Evolutionary conservation across 2,329 filamentous ascomycete genomes (phyloP).

Genomic region (Lasiodiplodia sp.): DNA sequence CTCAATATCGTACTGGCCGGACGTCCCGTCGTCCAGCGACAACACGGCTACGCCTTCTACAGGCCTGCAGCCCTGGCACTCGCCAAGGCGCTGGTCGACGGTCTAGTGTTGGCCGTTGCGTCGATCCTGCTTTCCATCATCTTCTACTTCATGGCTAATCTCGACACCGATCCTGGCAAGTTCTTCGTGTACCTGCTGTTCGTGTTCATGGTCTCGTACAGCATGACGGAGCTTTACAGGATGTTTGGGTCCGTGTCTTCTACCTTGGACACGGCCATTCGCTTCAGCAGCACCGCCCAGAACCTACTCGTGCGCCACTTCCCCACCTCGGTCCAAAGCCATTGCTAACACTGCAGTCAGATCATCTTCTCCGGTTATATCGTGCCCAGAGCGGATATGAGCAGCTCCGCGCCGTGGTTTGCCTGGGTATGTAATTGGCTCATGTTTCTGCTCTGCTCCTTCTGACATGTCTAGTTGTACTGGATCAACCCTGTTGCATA

Average conservation of each 20-base stretch:
- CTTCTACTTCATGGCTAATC: conserved; percentile 83
- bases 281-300: no score
- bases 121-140: conserved; percentile 65
- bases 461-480: conserved; percentile 58
- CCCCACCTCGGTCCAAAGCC: conserved; percentile 43
- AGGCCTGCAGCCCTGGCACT: conserved; percentile 78
- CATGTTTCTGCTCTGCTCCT: no score
- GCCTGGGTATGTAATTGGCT: no score
- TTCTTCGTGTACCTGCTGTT: conserved; percentile 65
- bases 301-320: conserved; percentile 76
- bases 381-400: conserved; percentile 55
- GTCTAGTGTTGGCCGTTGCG: conserved; percentile 65
- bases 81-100: conserved; percentile 71
- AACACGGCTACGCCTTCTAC: conserved; percentile 84
- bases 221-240: no score
- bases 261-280: no score
- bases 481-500: conserved; percentile 47
- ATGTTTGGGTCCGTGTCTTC: no score
- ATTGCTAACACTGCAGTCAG: no score
- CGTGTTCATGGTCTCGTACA: no score
- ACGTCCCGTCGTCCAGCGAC: conserved; percentile 62
- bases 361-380: conserved; percentile 65
- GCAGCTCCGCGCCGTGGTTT: no score
- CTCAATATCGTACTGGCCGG: not conserved
- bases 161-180: conserved; percentile 72